Evolutionary conservation across 129 eudicot species (phyloP), one percentile per base, ranked within the genome.

Genomic region (Pulicaria dysenterica): DNA sequence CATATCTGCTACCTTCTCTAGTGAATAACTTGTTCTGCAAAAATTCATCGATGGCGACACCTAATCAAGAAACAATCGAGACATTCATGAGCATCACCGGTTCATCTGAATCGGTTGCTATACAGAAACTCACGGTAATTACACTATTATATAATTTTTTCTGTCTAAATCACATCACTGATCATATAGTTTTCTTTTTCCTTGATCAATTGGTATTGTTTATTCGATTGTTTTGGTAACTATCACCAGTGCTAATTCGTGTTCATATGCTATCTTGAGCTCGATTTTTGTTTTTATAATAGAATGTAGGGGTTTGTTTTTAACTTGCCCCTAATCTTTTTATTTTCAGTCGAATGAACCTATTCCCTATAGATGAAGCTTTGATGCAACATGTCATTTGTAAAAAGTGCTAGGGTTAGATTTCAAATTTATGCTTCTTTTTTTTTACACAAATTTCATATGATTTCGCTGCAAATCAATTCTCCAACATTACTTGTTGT

Each of bases 31-130:
- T 78, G 72, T 78, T 70, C 71, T 69, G 39, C 58, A 69, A 50
- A 73, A 74, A 70, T 66, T 16, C 50, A 13, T 24, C 78, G 62
- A 91, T 94, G 99, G 91, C 89, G 81, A 86, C 86, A 72, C 90
- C 90, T 47, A 77, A 86, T 86, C 61, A 58, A 53, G 67, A 79
- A 58, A 51, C 83, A 73, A 79, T 79, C 72, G 69, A 79, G 7
- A 79, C 83, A 17, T 79, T 79, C 49, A 79, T 79, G 55, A 79
- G 74, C 56, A 72, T 79, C 69, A 79, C 83, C 69, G 79, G 83
- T 72, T 58, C 83, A 64, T 79, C 83, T 64, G 74, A 79, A 65
- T 58, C 79, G 14, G 11, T 79, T 57, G 83, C 83, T 39, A 46
- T 71, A 55, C 86, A 78, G 50, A 67, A 68, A 58, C 87, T 94